Conservation (phyloP, 108 stramenopile species). For the Cyclotella sp. region DNA sequence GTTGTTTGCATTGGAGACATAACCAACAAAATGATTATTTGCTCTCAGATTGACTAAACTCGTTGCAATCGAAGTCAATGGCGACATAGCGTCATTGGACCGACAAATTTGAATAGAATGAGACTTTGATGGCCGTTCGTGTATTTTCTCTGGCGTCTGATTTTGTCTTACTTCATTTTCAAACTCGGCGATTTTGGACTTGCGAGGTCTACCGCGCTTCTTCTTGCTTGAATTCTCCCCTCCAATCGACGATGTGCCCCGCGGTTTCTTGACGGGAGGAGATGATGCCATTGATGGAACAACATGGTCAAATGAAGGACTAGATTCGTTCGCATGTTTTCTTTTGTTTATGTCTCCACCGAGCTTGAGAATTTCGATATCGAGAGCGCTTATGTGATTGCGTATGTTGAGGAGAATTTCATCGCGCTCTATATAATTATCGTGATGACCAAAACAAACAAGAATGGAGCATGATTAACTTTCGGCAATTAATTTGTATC, state of each 20-base stretch:
- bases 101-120: neutral
- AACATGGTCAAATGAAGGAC: neutral
- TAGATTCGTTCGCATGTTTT: neutral
- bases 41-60: conserved; percentile 9
- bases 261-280: conserved; percentile 21
- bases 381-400: conserved; percentile 17
- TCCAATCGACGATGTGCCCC: neutral
- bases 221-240: neutral
- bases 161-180: neutral
- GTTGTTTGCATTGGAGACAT: neutral
- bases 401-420: conserved; percentile 26
- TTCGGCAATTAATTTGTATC: neutral
- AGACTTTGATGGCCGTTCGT: conserved; percentile 14
- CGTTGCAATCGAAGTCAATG: conserved; percentile 1
- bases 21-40: neutral
- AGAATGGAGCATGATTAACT: neutral
- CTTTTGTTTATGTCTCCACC: conserved; percentile 20
- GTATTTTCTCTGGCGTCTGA: conserved; percentile 6
- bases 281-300: conserved; percentile 21
- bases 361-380: conserved; percentile 29
- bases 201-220: conserved; percentile 2
- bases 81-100: neutral
- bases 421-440: conserved; percentile 20
- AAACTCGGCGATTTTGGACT: neutral
- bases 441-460: neutral